Base-by-base conservation (phyloP, 805 yeast genomes). In the Candida dajiaensis region DNA sequence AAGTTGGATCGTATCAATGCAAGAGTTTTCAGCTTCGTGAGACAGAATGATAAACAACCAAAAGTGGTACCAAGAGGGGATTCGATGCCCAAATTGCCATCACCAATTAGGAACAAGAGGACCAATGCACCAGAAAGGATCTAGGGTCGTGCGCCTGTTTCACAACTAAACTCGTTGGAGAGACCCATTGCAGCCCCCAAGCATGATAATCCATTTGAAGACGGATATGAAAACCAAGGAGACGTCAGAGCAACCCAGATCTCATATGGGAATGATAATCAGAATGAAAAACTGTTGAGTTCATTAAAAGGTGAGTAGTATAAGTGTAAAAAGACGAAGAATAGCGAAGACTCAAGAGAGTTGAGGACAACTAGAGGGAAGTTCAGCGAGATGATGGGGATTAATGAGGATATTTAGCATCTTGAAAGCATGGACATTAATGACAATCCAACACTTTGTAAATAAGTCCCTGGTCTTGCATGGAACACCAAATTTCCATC, bases 91-190 rank as follows among this genome's bases (percentile, higher is more conserved):
- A 68, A 67, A 45, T 58, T 78, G 15, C 82, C 83, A 5, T 79
- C 84, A 4, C 84, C 84, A 5, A 66, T 74, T 20, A 73, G 75
- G 48, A 65, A 64, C 11, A 69, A 70, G 42, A 62, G 72, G 40
- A 31, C 21, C 3, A 70, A 67, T 38, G 70, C 64, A 60, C 47
- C 47, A 21, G 79, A 81, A 3, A 65, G 78, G 29, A 49, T 77
- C 16, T 63, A 68, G 6, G 80, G 79, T 0, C 61, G 67, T 20
- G 73, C 74, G 1, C 48, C 58, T 18, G 66, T 63, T 20, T 70
- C 73, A 2, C 71, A 69, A 38, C 48, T 70, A n/a, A 43, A 42
- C 5, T 33, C 36, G 16, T 9, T 33, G 20, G 41, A 31, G 8
- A 29, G 26, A 25, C 12, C 28, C 9, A 28, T 9, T 3, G n/a